Evolutionary conservation across 2,329 filamentous ascomycete species (phyloP), one percentile per base, ranked within the genome.

Genomic region (Paramyrothecium sp.): DNA sequence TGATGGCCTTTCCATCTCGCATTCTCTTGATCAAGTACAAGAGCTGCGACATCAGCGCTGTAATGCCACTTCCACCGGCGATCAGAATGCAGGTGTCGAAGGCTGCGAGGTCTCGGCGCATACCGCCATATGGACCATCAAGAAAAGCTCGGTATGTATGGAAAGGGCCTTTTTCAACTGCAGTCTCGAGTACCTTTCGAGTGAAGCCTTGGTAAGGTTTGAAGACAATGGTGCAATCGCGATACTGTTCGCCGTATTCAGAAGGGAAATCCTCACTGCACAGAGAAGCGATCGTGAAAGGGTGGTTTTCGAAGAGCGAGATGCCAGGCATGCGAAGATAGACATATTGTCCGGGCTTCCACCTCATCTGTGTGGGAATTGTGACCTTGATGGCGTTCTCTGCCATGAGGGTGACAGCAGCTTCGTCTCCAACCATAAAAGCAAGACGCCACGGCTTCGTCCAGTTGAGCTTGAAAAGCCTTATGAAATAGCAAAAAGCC

Each of bases 301-400:
- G 94, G 66, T 98, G 95, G 65, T 96, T 97, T 63, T 97, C 91
- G 58, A 97, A 87, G 2, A 96, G 73, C 0, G 92, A 93, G 64
- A 98, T 92, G 2, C 91, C 91, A 0, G 94, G 94, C 89, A 98
- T 96, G 54, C 94, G 87, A 20, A 98, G 81, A 70, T 97, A 98
- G 19, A 97, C 90, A 65, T 96, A 97, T 73, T 98, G 95, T 5
- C 94, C 95, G 1, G 94, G 92, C 69, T 87, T 89, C 94, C 94
- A 98, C 60, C 86, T 88, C 83, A 96, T 90, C 72, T 94, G 91
- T 0, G 94, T 97, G 1, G 94, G 92, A 53, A 98, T 90, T 0
- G 94, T 97, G 64, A 98, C 85, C 72, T 97, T 97, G 76, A 98
- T 89, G n/a, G 92, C 91, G 68, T 96, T 94, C 67, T 97, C 92